Base-by-base conservation (phyloP, 352 stramenopile genomes). In the Plasmopara viticola region DNA sequence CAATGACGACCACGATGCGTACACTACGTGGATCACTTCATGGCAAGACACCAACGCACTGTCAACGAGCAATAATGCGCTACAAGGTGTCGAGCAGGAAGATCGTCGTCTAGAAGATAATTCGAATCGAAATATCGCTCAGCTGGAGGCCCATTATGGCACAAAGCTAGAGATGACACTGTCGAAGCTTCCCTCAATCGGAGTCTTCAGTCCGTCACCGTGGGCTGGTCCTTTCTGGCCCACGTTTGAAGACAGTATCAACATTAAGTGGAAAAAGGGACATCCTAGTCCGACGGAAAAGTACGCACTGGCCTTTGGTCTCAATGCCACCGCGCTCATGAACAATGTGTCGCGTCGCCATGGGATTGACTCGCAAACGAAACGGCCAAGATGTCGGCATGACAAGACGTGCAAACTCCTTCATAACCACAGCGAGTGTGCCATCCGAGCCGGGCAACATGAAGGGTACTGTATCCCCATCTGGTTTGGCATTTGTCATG, bases 221-320 rank as follows among this genome's bases (percentile, higher is more conserved):
- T 66, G 58, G 58, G 29, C 58, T 34, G 58, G 48, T 2, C 57
- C 57, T 7, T 84, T 84, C 68, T 86, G 72, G 70, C 68, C 74
- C 5, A 60, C 62, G 39, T 86, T 77, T 62, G 53, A 72, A 38
- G 74, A 86, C 62, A 70, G 74, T 43, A 86, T 86, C 64, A 86
- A 86, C 60, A 54, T 66, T 38, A 40, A 48, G 5, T 78, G 72
- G 73, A 59, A 34, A 35, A n/a, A 55, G 6, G 43, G 52, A 14
- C 31, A 68, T n/a, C 34, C 53, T 2, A 79, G 71, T 33, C 41
- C 71, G 10, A 56, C 68, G 14, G 58, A 67, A 50, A 81, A 81
- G 60, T 81, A 81, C 44, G 71, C 71, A n/a, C 55, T 42, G 3
- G 72, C 69, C 0, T 83, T 79, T 30, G 61, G 54, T 0, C 48